A percentile compares a stretch with the other conserved stretches of the same genome.
These are phyloP conservation scores for Ogataea pignaliae DNA, from an alignment of 805 yeast genomes.

Conservation along the genomic window DNA sequence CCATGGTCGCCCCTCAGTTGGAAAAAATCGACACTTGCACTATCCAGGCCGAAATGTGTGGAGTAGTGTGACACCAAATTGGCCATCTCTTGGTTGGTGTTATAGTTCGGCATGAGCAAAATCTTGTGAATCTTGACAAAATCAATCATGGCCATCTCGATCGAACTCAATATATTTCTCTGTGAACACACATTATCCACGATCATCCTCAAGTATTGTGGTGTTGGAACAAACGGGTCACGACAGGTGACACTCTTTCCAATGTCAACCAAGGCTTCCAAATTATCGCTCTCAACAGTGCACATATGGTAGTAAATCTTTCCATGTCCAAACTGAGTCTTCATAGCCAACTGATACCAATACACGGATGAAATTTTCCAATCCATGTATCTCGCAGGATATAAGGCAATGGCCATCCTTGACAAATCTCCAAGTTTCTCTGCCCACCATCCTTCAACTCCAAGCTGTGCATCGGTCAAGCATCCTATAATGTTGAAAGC, in stretches of 20 bases:
- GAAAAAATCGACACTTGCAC: constrained; percentile 60
- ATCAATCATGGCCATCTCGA: constrained; percentile 56
- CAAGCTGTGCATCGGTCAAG: constrained; percentile 49
- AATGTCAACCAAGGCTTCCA: constrained; percentile 74
- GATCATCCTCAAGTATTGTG: constrained; percentile 69
- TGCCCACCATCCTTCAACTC: constrained; percentile 72
- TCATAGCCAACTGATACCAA: constrained; percentile 76
- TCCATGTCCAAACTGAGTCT: constrained; percentile 76
- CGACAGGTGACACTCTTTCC: constrained; percentile 77
- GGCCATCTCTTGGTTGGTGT: constrained; percentile 47
- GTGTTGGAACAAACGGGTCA: constrained; percentile 82
- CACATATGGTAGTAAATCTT: constrained; percentile 84
- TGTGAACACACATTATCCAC: constrained; percentile 75
- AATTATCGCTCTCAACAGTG: constrained; percentile 72
- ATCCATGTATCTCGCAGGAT: constrained; percentile 74
- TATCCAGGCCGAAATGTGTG: constrained; percentile 62
- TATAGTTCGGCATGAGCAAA: constrained; percentile 54
- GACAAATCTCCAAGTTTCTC: constrained; percentile 84
- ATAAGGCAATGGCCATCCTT: constrained; percentile 82
- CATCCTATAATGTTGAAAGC: constrained; percentile 59
- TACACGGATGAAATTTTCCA: constrained; percentile 81
- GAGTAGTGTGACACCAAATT: constrained; percentile 63
- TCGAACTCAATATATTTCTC: constrained; percentile 51
- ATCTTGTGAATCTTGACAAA: constrained; percentile 67
- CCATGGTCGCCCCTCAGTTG: constrained; percentile 38